These are phyloP conservation scores for Biscutella auriculata DNA, from an alignment of 441 rosid genomes.

Conservation along the genomic window DNA sequence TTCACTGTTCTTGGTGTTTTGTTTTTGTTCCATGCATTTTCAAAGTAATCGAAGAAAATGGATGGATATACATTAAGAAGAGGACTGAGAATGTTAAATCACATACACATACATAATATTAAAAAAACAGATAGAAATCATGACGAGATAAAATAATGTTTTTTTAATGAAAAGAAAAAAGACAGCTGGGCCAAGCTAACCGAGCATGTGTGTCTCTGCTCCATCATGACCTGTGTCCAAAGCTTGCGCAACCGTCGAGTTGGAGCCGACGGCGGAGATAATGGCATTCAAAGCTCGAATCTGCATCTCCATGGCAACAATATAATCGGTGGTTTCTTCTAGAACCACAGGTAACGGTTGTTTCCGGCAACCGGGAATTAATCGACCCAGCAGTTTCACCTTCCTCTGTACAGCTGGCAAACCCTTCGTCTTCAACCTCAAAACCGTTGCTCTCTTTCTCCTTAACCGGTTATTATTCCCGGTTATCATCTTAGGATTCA, in stretches of 20 bases:
- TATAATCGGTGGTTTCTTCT: conserved; percentile 86
- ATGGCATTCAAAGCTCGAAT: conserved; percentile 68
- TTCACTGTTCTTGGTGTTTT: neutral
- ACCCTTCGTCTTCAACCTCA: conserved; percentile 39
- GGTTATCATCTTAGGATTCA: conserved; percentile 11
- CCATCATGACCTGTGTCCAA: conserved; percentile 19
- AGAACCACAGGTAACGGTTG: conserved; percentile 70
- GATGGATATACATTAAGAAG: neutral
- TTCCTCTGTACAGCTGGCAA: conserved; percentile 60
- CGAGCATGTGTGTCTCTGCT: conserved; percentile 9
- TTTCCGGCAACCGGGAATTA: conserved; percentile 92
- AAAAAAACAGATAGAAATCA: neutral
- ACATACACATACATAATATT: neutral
- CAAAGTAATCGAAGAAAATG: neutral
- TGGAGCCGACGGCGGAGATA: conserved; percentile 29
- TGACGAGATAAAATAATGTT: neutral
- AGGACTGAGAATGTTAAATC: neutral
- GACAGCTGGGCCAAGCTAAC: conserved; percentile 23
- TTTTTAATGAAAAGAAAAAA: neutral
- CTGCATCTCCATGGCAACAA: conserved; percentile 92
- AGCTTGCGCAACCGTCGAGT: conserved; percentile 12
- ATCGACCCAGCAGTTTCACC: conserved; percentile 61
- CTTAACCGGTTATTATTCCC: conserved; percentile 31
- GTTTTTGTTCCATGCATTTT: neutral
- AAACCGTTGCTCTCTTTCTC: conserved; percentile 51